Conservation (phyloP, 768 basidiomycete species). For the Leccinum fibrillosum region DNA sequence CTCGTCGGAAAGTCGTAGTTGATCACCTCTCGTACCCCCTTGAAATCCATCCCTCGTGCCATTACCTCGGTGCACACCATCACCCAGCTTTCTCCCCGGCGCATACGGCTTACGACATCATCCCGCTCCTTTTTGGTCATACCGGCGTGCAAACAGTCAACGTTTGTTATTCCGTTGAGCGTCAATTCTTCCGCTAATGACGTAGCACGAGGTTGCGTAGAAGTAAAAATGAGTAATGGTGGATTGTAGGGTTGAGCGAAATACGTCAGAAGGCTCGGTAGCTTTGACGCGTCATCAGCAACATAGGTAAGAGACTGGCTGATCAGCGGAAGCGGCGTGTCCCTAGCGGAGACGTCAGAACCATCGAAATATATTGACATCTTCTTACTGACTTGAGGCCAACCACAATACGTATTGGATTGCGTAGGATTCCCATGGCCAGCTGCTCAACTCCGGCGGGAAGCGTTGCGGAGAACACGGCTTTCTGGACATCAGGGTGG, state of each 20-base stretch:
- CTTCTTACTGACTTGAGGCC: constrained; percentile 76
- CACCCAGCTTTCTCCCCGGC: constrained; percentile 88
- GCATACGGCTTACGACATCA: constrained; percentile 80
- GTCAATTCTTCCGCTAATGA: constrained; percentile 80
- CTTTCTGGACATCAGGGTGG: constrained; percentile 69
- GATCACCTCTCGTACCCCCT: constrained; percentile 88
- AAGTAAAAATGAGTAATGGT: constrained; percentile 88
- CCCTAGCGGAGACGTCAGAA: constrained; percentile 47
- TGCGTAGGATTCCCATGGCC: constrained; percentile 78
- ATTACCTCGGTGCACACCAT: constrained; percentile 96
- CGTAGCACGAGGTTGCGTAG: constrained; percentile 80
- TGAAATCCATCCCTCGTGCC: constrained; percentile 98
- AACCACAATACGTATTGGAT: constrained; percentile 93
- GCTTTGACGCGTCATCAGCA: constrained; percentile 90
- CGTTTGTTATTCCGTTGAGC: constrained; percentile 72
- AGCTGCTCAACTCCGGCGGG: constrained; percentile 85
- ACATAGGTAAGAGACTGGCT: constrained; percentile 87
- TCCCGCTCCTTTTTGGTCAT: constrained; percentile 86
- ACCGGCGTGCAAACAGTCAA: constrained; percentile 90
- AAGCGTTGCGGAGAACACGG: constrained; percentile 92
- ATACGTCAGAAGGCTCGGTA: constrained; percentile 81
- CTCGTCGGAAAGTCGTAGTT: constrained; percentile 97
- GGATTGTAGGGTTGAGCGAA: constrained; percentile 83
- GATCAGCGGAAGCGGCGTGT: constrained; percentile 91
- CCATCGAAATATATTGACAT: background rate